These are phyloP conservation scores for Colletotrichum zoysiae DNA, from an alignment of 2,329 filamentous ascomycete species.

Conservation along the genomic window DNA sequence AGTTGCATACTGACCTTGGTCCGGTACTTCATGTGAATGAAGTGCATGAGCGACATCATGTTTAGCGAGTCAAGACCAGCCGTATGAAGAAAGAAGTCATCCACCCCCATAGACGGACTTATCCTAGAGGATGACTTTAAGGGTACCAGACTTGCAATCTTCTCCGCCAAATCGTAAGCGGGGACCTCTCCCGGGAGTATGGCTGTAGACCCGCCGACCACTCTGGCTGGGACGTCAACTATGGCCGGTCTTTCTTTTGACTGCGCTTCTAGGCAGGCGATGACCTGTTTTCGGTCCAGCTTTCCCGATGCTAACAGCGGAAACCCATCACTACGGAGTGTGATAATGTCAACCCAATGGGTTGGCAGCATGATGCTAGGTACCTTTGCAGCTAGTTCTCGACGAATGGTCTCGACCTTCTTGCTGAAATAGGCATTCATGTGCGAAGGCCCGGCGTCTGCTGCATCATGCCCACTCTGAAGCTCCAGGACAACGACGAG, in stretches of 20 bases:
- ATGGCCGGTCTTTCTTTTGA: not conserved
- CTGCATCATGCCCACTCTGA: not conserved
- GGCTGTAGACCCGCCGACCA: fast-evolving
- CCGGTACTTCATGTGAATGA: slow-evolving; percentile 9
- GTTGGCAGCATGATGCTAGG: slow-evolving; percentile 24
- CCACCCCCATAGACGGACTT: not conserved
- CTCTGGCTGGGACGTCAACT: not conserved
- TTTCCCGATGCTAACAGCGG: slow-evolving; percentile 7
- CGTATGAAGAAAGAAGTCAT: not conserved
- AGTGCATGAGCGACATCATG: slow-evolving; percentile 40
- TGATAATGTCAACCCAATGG: slow-evolving; percentile 14
- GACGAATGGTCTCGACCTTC: not conserved
- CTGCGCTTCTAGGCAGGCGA: not conserved
- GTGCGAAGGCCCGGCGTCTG: not conserved
- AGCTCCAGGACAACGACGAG: slow-evolving; percentile 26
- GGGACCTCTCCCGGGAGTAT: not conserved
- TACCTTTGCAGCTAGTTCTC: slow-evolving; percentile 4
- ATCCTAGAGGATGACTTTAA: not conserved
- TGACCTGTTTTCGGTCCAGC: not conserved
- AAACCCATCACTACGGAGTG: not conserved
- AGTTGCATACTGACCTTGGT: slow-evolving; percentile 30
- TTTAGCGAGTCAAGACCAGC: slow-evolving; percentile 33
- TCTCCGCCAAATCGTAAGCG: slow-evolving; percentile 23
- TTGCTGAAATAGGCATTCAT: not conserved
- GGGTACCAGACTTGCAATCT: slow-evolving; percentile 4